phyloP scores from a whole-genome alignment of 129 eudicot genomes.

The Lonicera japonica region DNA sequence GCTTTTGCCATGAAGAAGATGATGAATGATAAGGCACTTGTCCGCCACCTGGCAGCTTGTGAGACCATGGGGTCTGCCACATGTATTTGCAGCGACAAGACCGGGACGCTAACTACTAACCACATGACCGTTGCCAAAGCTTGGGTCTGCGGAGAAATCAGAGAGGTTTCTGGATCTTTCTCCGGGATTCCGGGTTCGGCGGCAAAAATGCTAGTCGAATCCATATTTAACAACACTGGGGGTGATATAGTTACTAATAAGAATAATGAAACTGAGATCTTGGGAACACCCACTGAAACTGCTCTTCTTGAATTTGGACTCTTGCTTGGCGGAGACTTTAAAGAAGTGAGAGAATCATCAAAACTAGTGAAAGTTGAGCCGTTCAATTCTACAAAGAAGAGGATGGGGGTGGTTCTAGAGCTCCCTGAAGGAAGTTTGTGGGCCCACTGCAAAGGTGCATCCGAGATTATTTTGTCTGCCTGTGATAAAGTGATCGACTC shows the following conservation, averaged over 20 bases:
- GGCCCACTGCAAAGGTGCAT: constrained; percentile 89
- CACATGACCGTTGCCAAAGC: constrained; percentile 90
- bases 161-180: constrained; percentile 30
- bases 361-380: constrained; percentile 80
- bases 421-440: constrained; percentile 52
- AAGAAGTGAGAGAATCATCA: constrained; percentile 34
- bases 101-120: constrained; percentile 88
- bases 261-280: constrained; percentile 56
- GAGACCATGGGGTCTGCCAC: constrained; percentile 99
- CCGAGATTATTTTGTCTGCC: constrained; percentile 75
- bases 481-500: constrained; percentile 61
- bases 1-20: constrained; percentile 97
- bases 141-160: constrained; percentile 62
- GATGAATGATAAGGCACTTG: constrained; percentile 97
- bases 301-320: constrained; percentile 89
- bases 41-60: constrained; percentile 93
- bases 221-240: constrained; percentile 78
- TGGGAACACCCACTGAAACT: constrained; percentile 84
- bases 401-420: constrained; percentile 82
- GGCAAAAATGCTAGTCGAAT: constrained; percentile 42
- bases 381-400: constrained; percentile 71
- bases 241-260: constrained; percentile 71
- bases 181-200: constrained; percentile 54
- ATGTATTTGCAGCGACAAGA: constrained; percentile 84
- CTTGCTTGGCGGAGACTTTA: constrained; percentile 53